phyloP scores from a whole-genome alignment of 495 filamentous ascomycete species.

The Darksidea phi region DNA sequence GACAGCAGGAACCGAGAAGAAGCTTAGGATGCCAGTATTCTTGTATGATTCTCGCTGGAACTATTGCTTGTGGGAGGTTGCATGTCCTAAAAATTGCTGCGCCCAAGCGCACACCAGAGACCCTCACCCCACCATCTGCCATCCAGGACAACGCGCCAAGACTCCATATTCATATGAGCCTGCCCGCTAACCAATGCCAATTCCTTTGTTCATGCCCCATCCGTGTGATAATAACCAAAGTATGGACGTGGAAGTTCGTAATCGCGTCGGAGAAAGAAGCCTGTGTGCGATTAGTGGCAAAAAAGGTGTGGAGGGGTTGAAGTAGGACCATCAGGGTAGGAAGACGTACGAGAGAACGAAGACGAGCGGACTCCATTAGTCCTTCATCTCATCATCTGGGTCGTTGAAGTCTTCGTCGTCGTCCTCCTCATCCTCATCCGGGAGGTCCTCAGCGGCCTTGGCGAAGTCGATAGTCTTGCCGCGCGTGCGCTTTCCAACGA shows the following conservation, averaged over 20 bases:
- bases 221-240: slow-evolving; percentile 4
- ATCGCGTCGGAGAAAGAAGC: slow-evolving; percentile 2
- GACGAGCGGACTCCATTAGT: slow-evolving; percentile 26
- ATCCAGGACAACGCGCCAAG: slow-evolving; percentile 23
- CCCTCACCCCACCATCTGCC: slow-evolving; percentile 16
- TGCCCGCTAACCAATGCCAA: slow-evolving; percentile 25
- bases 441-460: slow-evolving; percentile 41
- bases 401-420: slow-evolving; percentile 44
- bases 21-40: neutral
- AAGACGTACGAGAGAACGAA: slow-evolving; percentile 19
- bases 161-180: slow-evolving; percentile 20
- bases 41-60: slow-evolving; percentile 8
- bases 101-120: too few relatives aligned
- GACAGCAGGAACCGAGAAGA: too few relatives aligned
- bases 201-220: slow-evolving; percentile 15
- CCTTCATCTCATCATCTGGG: slow-evolving; percentile 42
- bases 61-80: neutral
- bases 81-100: neutral
- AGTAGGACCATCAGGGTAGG: neutral
- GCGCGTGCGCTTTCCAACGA: slow-evolving; percentile 79
- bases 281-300: neutral
- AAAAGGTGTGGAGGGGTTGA: neutral
- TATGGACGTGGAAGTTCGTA: slow-evolving; percentile 12
- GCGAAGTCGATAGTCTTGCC: slow-evolving; percentile 48
- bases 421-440: slow-evolving; percentile 42